Evolutionary conservation across 108 stramenopile genomes (phyloP), one percentile per base, ranked within the genome.

Genomic region (Skeletonema menzelii): DNA sequence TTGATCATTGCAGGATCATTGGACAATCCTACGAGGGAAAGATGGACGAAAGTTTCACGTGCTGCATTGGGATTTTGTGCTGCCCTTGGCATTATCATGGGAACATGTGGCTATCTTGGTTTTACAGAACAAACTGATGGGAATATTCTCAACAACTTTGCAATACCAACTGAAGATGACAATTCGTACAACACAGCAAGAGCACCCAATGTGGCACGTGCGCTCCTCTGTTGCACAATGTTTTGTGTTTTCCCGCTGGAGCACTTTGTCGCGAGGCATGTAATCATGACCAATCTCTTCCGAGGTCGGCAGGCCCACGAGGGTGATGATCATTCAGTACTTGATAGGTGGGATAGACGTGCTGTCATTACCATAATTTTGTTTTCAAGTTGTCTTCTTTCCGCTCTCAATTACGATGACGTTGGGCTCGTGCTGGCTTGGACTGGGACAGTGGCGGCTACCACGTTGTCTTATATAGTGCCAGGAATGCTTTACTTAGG

Each of bases 1-100:
- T 92, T 92, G 70, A 91, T 95, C 31, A 91, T 95, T 82, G 91
- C 94, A 10, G 91, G 91, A 46, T 88, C 87, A 11, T 70, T 95
- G 56, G 68, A 88, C 32, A 70, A 82, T 28, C 91, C 94, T 12
- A 90, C 94, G 11, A 68, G 75, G 24, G 65, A 63, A 13, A 72
- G 94, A 58, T 95, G 94, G 94, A 69, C 84, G 17, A 71, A 10
- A 37, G 88, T 88, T 2, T 87, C 94, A 4, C 11, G 59, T 27
- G 24, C 28, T 10, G 81, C 89, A 17, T 40, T 95, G n/a, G 28
- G 47, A 22, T 65, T 88, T 37, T 85, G 85, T 37, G 66, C 66
- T 14, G 35, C 35, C 2, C 65, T 94, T 58, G 81, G 86, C 3
- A 59, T 75, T 59, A 24, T 76, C 3, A 82, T 77, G 78, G 89